Evolutionary conservation across 2,329 filamentous ascomycete species (phyloP), one percentile per base, ranked within the genome.

Genomic region (Canariomyces notabilis): DNA sequence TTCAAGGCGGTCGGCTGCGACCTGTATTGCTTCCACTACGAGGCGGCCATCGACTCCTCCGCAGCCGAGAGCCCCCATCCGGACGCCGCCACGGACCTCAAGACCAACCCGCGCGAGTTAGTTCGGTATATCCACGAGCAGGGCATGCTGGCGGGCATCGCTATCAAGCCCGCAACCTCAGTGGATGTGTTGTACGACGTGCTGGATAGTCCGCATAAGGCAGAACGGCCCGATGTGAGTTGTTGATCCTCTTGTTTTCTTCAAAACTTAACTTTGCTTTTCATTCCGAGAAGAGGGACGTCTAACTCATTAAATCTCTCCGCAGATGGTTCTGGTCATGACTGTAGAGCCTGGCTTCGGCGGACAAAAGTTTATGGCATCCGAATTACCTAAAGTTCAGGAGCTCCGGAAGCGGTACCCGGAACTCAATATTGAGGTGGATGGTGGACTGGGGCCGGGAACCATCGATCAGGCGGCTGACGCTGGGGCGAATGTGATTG

Each of bases 21-120:
- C 67, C 77, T 98, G n/a, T 98, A 98, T 75, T 97, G 93, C 76
- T 98, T 98, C 76, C 93, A 98, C 75, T 97, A 97, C 70, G 93
- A 98, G 72, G 93, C 93, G 20, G 93, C 93, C 54, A 79, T 93
- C 57, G 38, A 49, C 48, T 95, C 88, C 41, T 87, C 86, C 35
- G 89, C 87, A 29, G 89, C 90, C 60, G 88, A 90, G 62, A 81
- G 77, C 44, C 90, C 91, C 38, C 81, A 85, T 44, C 90, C 91
- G 38, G 81, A 85, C 58, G 78, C 76, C 46, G 76, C 71, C 44
- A 81, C 80, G 12, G 85, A 86, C 45, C 67, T 73, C 50, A 85
- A 82, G 66, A 97, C 91, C 2, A 89, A 71, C 60, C 91, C 93
- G 5, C 83, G 82, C 61, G 87, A 91, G 57, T 72, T 98, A 59